Percentiles rank a stretch among this genome's conserved stretches.
phyloP scores from a whole-genome alignment of 2,329 filamentous ascomycete genomes.

The Ophiostoma tasmaniense region DNA sequence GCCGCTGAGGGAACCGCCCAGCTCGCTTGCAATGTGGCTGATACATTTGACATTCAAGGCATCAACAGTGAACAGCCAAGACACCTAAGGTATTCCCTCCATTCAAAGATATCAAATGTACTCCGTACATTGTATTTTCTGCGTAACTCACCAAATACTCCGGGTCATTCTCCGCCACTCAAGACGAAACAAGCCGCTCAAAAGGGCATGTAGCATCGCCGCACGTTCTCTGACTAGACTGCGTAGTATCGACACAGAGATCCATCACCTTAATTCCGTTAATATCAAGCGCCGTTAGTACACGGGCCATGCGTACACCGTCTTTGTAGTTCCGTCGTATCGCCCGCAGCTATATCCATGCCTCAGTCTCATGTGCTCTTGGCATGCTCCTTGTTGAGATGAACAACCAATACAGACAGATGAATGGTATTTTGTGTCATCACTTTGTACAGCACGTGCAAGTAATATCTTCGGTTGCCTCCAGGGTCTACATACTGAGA shows the following conservation, averaged over 20 bases:
- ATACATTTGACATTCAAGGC: not conserved
- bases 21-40: not conserved
- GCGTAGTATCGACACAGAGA: not conserved
- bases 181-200: not conserved
- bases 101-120: not conserved
- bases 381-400: not conserved
- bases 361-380: not conserved
- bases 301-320: not conserved
- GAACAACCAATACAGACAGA: not conserved
- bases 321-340: not conserved
- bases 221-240: not conserved
- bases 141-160: not conserved
- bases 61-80: too few relatives aligned
- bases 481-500: too few relatives aligned
- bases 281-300: not conserved
- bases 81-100: not conserved
- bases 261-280: not conserved
- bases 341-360: not conserved
- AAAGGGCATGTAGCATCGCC: not conserved
- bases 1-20: not conserved
- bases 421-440: not conserved
- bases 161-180: not conserved
- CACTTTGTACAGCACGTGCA: not conserved
- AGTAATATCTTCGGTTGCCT: not conserved
- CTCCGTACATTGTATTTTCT: not conserved